A percentile compares a stretch with the other conserved stretches of the same genome.
Evolutionary conservation across 2,329 filamentous ascomycete species (phyloP).

Genomic region (Sclerotinia borealis): DNA sequence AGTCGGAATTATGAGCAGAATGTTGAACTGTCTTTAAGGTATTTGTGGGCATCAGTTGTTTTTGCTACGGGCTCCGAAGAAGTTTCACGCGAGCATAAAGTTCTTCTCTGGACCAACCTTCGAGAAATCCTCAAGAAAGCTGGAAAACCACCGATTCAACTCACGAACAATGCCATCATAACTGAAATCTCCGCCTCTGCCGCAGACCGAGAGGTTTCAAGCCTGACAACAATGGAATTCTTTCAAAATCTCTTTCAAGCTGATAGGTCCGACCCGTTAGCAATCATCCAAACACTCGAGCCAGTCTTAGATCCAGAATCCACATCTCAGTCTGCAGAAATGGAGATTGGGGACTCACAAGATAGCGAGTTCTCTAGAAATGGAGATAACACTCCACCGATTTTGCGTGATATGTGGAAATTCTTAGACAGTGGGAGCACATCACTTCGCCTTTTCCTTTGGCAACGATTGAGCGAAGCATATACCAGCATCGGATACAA

Average conservation of each 20-base stretch:
- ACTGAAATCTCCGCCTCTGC: conserved; percentile 76
- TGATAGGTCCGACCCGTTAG: conserved; percentile 71
- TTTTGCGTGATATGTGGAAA: conserved; percentile 71
- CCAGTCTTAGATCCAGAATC: conserved; percentile 76
- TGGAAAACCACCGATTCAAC: conserved; percentile 46
- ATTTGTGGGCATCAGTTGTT: conserved; percentile 61
- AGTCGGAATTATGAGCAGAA: conserved; percentile 21
- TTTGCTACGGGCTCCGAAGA: conserved; percentile 52
- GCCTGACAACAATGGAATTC: conserved; percentile 93
- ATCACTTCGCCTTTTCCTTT: conserved; percentile 78
- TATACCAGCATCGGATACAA: conserved; percentile 79
- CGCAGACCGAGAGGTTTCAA: conserved; percentile 84
- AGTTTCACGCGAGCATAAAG: conserved; percentile 50
- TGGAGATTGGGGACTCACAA: conserved; percentile 11
- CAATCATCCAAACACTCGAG: conserved; percentile 85
- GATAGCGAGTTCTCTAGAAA: conserved; percentile 14
- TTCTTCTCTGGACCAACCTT: conserved; percentile 58
- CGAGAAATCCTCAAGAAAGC: conserved; percentile 46
- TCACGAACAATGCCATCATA: conserved; percentile 86
- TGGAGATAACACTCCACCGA: conserved; percentile 26
- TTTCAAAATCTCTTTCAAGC: conserved; percentile 86
- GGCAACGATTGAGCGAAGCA: conserved; percentile 84
- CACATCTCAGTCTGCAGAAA: conserved; percentile 37
- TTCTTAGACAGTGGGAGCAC: conserved; percentile 79
- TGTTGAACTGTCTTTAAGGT: conserved; percentile 47